A percentile compares a stretch with the other conserved stretches of the same genome.
Evolutionary conservation across 495 filamentous ascomycete genomes (phyloP).

Genomic region (Penicillium diatomitis): DNA sequence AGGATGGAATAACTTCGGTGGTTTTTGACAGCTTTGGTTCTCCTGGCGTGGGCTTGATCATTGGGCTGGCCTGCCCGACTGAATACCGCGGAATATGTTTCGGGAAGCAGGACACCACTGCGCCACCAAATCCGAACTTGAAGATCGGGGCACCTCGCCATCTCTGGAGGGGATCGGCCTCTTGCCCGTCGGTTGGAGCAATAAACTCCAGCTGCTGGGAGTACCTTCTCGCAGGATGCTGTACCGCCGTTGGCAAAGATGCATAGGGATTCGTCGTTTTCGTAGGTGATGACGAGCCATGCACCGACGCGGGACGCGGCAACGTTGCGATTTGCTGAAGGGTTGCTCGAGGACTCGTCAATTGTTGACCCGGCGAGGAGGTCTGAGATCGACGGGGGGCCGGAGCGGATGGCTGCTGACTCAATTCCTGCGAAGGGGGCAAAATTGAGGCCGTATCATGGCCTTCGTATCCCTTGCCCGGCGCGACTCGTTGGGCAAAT

Average conservation of each 20-base stretch:
- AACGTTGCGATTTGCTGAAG: conserved; percentile 43
- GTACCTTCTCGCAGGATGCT: conserved; percentile 24
- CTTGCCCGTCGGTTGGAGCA: conserved; percentile 68
- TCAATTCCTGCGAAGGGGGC: conserved; percentile 4
- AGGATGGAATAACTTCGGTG: conserved; percentile 58
- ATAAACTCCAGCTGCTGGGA: conserved; percentile 46
- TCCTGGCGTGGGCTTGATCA: conserved; percentile 76
- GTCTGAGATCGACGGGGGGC: conserved; percentile 73
- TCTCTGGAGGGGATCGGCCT: conserved; percentile 67
- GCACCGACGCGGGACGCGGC: conserved; percentile 61
- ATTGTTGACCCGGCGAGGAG: conserved; percentile 61
- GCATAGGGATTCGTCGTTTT: conserved; percentile 30
- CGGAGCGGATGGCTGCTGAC: conserved; percentile 17
- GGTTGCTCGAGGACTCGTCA: conserved; percentile 42
- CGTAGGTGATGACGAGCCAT: conserved; percentile 44
- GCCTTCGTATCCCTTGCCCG: conserved; percentile 25
- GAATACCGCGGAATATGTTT: conserved; percentile 80
- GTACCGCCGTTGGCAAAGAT: conserved; percentile 17
- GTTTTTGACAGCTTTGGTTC: conserved; percentile 67
- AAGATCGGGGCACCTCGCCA: conserved; percentile 88
- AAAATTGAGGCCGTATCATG: conserved; percentile 28
- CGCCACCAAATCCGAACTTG: conserved; percentile 80
- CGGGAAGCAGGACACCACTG: conserved; percentile 76
- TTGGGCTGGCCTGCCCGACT: conserved; percentile 58
- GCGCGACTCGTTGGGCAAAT: conserved; percentile 42